Evolutionary conservation across 2,329 filamentous ascomycete genomes (phyloP).

Genomic region (Claviceps lovelessii): DNA sequence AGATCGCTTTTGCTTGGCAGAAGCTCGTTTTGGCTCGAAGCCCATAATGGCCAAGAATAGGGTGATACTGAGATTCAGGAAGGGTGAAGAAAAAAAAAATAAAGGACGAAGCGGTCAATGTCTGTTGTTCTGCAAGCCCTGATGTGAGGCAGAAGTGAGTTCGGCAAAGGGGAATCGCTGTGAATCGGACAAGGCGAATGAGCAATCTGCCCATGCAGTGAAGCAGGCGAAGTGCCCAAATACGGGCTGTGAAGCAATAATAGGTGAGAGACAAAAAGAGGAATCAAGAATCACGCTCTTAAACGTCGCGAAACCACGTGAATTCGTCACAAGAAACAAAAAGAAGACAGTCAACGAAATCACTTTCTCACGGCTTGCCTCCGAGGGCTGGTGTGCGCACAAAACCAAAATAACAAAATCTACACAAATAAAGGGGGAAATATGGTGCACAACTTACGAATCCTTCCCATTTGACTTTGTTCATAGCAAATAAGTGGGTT

Average conservation of each 20-base stretch:
- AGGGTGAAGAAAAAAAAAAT: not conserved
- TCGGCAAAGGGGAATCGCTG: not conserved
- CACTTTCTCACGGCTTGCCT: not conserved
- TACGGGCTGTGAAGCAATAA: not conserved
- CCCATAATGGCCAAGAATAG: slow-evolving; percentile 4
- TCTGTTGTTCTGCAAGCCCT: no score
- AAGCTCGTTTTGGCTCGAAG: slow-evolving; percentile 1
- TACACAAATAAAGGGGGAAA: not conserved
- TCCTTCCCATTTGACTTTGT: not conserved
- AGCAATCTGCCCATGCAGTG: not conserved
- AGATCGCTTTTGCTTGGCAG: slow-evolving; percentile 10
- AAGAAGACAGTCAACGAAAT: not conserved
- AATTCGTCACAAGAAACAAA: not conserved
- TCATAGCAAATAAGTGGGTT: not conserved
- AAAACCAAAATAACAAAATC: not conserved
- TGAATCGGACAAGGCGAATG: not conserved
- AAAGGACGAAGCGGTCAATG: not conserved
- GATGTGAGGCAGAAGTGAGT: not conserved
- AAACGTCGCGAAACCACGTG: not conserved
- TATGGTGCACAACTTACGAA: not conserved
- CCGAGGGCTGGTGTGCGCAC: not conserved
- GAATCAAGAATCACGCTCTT: not conserved
- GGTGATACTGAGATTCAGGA: not conserved
- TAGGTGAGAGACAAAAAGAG: not conserved
- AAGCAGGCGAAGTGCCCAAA: not conserved